Percentiles rank a stretch among this genome's conserved stretches.
These are phyloP conservation scores for Mycena chlorophos DNA, from an alignment of 768 basidiomycete genomes.

Conservation along the genomic window DNA sequence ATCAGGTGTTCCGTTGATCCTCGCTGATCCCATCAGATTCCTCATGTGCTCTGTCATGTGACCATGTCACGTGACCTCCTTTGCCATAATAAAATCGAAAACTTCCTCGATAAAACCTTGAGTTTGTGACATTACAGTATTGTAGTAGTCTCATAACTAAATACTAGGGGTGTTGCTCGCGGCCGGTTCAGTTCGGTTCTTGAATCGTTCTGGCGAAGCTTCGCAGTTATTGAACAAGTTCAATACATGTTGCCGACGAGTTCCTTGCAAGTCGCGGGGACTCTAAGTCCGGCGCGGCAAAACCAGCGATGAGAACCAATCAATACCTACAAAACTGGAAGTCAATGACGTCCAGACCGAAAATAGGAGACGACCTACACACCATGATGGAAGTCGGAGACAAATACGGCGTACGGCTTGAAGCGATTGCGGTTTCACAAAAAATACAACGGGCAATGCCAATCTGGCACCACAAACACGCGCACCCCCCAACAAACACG, in stretches of 20 bases:
- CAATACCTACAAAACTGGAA: background rate
- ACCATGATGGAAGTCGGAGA: background rate
- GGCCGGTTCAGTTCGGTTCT: too few species aligned
- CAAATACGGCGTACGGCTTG: slow-evolving; percentile 1
- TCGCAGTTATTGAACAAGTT: too few species aligned
- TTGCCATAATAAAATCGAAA: too few species aligned
- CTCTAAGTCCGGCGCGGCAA: background rate
- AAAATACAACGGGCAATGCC: slow-evolving; percentile 4
- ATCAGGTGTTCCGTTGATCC: too few species aligned
- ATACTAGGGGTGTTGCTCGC: too few species aligned
- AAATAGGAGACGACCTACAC: background rate
- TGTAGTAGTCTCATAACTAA: too few species aligned
- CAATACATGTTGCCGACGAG: background rate
- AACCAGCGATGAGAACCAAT: background rate
- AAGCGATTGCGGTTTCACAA: slow-evolving; percentile 2
- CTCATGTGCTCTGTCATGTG: too few species aligned
- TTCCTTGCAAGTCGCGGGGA: background rate
- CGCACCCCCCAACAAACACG: background rate
- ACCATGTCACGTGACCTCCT: too few species aligned
- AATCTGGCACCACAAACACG: slow-evolving; percentile 5
- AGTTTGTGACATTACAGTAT: too few species aligned
- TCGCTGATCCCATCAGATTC: too few species aligned
- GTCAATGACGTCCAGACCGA: background rate
- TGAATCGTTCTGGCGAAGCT: too few species aligned
- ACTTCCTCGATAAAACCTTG: too few species aligned